Evolutionary conservation across 2,329 filamentous ascomycete genomes (phyloP).

Genomic region (Aspergillus bombycis): DNA sequence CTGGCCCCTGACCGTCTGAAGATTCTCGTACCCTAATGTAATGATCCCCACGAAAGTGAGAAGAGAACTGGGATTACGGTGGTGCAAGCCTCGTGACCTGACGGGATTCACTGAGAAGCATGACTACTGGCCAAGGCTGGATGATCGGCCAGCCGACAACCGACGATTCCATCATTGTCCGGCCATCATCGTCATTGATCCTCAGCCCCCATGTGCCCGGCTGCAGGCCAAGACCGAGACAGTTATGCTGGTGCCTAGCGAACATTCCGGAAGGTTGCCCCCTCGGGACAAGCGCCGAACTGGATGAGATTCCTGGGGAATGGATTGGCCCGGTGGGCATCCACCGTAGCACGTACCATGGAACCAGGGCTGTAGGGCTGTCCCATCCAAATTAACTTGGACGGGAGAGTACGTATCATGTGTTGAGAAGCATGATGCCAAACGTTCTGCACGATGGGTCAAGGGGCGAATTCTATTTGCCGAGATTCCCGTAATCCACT

Average conservation of each 20-base stretch:
- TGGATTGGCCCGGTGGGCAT: not conserved
- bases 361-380: slow-evolving; percentile 4
- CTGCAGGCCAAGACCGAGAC: not conserved
- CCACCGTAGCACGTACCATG: slow-evolving; percentile 4
- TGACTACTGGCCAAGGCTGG: not conserved
- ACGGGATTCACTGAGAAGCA: not conserved
- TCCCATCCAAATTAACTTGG: not conserved
- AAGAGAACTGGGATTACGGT: not conserved
- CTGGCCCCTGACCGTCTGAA: not conserved
- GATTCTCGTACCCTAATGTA: too few relatives aligned
- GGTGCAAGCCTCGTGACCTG: not conserved
- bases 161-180: not conserved
- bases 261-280: slow-evolving; percentile 15
- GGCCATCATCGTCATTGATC: not conserved
- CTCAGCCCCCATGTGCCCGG: not conserved
- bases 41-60: not conserved
- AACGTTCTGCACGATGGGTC: not conserved
- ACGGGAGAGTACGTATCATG: not conserved
- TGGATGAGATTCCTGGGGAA: not conserved
- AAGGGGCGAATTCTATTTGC: not conserved
- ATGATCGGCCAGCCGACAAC: not conserved
- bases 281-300: slow-evolving; percentile 5
- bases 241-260: slow-evolving; percentile 17
- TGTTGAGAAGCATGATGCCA: not conserved
- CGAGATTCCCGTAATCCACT: not conserved